These are phyloP conservation scores for Boletus vinaceobasis DNA, from an alignment of 768 basidiomycete species.

Conservation along the genomic window DNA sequence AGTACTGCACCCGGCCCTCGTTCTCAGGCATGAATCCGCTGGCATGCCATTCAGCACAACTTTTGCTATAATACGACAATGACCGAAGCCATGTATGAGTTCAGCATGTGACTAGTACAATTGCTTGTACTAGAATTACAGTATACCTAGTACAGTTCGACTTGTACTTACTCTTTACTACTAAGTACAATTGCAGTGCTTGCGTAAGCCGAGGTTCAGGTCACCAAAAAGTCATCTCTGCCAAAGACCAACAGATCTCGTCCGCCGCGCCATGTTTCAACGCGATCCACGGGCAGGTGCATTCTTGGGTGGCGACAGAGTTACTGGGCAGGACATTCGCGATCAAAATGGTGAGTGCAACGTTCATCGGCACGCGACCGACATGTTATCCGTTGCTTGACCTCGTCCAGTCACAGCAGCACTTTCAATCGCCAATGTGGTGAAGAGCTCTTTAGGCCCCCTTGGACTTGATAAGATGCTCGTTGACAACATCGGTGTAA, in stretches of 20 bases:
- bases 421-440: conserved; percentile 93
- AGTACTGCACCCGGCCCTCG: conserved; percentile 6
- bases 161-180: too few species aligned
- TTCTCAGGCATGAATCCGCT: background rate
- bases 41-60: background rate
- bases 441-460: conserved; percentile 94
- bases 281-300: conserved; percentile 89
- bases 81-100: background rate
- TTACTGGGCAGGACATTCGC: conserved; percentile 92
- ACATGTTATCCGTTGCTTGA: background rate
- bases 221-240: background rate
- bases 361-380: background rate
- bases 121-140: background rate
- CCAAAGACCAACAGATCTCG: background rate
- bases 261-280: conserved; percentile 63
- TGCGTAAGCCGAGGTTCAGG: conserved; percentile 21
- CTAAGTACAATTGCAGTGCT: background rate
- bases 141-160: too few species aligned
- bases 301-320: conserved; percentile 90
- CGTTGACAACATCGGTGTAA: conserved; percentile 94
- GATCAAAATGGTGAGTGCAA: conserved; percentile 85
- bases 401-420: conserved; percentile 78
- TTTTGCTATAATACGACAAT: background rate
- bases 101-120: background rate
- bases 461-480: conserved; percentile 96